phyloP scores from a whole-genome alignment of 2,329 filamentous ascomycete genomes.

The Diaporthe australafricana region DNA sequence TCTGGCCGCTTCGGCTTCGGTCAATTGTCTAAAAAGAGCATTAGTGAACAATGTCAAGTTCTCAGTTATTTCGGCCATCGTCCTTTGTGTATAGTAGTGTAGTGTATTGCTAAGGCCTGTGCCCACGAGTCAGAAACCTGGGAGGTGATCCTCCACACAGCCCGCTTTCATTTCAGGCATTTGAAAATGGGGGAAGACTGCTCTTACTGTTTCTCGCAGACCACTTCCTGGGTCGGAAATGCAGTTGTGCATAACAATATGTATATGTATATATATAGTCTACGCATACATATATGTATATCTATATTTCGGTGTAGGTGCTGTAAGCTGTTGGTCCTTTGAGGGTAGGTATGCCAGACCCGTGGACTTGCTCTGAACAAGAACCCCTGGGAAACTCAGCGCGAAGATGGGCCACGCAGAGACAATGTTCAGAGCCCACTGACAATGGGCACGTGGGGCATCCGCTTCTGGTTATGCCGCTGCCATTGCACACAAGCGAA shows the following conservation, averaged over 20 bases:
- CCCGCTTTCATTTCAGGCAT: constrained; percentile 7
- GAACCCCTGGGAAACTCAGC: neutral
- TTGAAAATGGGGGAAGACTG: neutral
- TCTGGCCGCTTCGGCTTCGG: neutral
- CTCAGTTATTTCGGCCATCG: constrained; percentile 7
- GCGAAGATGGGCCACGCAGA: neutral
- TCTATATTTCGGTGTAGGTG: no score
- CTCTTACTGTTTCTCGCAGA: neutral
- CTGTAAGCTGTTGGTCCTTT: neutral
- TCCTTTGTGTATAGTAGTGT: no score
- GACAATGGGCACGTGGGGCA: neutral
- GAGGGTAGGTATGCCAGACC: neutral
- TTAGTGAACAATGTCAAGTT: no score
- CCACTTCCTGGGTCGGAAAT: neutral
- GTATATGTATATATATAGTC: no score
- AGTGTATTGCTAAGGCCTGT: neutral
- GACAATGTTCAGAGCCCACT: neutral
- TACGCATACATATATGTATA: no score
- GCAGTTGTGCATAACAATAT: no score
- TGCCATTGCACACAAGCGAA: neutral
- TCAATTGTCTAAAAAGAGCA: neutral
- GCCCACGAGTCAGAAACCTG: constrained; percentile 14
- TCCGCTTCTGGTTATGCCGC: neutral
- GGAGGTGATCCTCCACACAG: constrained; percentile 12
- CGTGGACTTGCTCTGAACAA: neutral